Base-by-base conservation (phyloP, 2,329 filamentous ascomycete species). In the Colletotrichum sp. region DNA sequence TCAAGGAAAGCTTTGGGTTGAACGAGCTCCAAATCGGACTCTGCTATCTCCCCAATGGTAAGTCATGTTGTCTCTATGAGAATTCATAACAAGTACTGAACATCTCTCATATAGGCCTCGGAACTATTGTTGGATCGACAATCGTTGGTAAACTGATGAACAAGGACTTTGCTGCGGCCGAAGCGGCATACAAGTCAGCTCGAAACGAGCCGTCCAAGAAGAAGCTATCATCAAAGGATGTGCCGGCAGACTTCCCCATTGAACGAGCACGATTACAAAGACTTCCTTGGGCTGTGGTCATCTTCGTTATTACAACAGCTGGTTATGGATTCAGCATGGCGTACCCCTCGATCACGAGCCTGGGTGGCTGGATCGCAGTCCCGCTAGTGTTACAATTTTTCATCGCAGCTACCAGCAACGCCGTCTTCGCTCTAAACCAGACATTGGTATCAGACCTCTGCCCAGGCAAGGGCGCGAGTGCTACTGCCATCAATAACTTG, bases 101-200 rank as follows among this genome's bases (percentile, higher is more conserved):
- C 8, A 28, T 28, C 2, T 13, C 26, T n/a, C 28, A 18, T 15
- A 6, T 8, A 81, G 80, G 80, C 4, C 9, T 87, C 15, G 86
- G 86, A 21, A 85, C 85, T 28, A 86, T 88, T 44, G 79, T 83
- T 26, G 87, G 86, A 5, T 86, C 86, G 1, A 82, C 84, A 34
- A 78, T 84, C 3, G 85, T 84, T 18, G 87, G 87, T 28, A 84
- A 83, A 15, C 78, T 88, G 4, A 84, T 89, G 82, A 85, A 87
- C 60, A 80, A 79, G 39, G 84, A 85, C 76, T 75, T 71, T 26
- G 32, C 34, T 24, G 69, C 49, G 6, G 15, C 16, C 15, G 68
- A 75, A 34, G 36, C 24, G 6, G 86, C 84, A 64, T 65, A 71
- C 32, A 64, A 57, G 12, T 66, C 80, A 80, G 55, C 68, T 5